Percentiles rank a stretch among this genome's conserved stretches.
Conservation (phyloP, 1,139 yeast species). For the Candida sp. region DNA sequence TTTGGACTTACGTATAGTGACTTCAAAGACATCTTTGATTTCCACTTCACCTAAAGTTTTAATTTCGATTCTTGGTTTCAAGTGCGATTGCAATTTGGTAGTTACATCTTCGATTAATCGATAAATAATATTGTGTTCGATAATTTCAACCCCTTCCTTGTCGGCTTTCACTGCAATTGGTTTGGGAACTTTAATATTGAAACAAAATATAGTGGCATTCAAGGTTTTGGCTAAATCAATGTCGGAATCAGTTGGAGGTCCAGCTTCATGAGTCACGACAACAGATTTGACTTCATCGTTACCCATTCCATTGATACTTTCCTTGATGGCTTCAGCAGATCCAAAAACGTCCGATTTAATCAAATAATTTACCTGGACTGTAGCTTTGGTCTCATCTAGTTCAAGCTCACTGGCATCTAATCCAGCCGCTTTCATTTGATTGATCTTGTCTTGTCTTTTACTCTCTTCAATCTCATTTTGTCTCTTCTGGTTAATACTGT, state of each 20-base stretch:
- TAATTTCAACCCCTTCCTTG: conserved; percentile 54
- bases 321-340: conserved; percentile 61
- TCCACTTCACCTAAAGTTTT: conserved; percentile 69
- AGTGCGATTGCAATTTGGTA: conserved; percentile 52
- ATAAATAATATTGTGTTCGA: conserved; percentile 77
- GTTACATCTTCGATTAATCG: conserved; percentile 85
- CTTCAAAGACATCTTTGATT: conserved; percentile 69
- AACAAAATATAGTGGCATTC: conserved; percentile 70
- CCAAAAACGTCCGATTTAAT: conserved; percentile 88
- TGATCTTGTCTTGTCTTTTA: conserved; percentile 47
- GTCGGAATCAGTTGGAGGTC: conserved; percentile 82
- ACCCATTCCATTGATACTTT: conserved; percentile 77
- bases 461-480: conserved; percentile 45
- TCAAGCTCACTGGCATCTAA: conserved; percentile 40
- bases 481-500: conserved; percentile 60
- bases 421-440: conserved; percentile 56
- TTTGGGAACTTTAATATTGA: conserved; percentile 71
- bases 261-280: conserved; percentile 75
- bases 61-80: conserved; percentile 67
- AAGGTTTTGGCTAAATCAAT: conserved; percentile 78
- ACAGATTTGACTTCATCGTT: conserved; percentile 76
- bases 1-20: conserved; percentile 50
- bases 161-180: conserved; percentile 62
- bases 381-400: conserved; percentile 16
- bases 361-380: conserved; percentile 52